These are phyloP conservation scores for Mycena capillaripes DNA, from an alignment of 768 basidiomycete genomes.

Conservation along the genomic window DNA sequence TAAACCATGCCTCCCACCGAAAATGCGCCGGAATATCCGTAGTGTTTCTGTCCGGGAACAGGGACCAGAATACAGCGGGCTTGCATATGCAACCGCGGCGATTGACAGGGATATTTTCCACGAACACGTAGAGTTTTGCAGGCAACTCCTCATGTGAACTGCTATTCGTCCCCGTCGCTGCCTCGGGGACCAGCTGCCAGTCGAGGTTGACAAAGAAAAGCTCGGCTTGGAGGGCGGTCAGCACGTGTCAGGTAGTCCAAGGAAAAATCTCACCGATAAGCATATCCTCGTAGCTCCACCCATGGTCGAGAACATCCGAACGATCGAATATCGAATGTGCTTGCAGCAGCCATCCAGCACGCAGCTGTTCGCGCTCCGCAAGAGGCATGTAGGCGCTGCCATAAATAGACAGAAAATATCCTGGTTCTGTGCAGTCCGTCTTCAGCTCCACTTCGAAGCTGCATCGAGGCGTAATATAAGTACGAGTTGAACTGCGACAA, in stretches of 20 bases:
- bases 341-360: constrained; percentile 5
- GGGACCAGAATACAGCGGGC: constrained; percentile 8
- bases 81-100: background rate
- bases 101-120: background rate
- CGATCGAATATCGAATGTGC: background rate
- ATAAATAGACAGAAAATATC: constrained; percentile 13
- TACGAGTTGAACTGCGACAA: too few species aligned
- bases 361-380: background rate
- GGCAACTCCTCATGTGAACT: background rate
- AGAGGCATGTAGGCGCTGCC: constrained; percentile 15
- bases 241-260: background rate
- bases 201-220: constrained; percentile 20
- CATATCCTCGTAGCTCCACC: constrained; percentile 11
- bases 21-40: background rate
- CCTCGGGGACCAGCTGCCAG: background rate
- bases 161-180: background rate
- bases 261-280: background rate
- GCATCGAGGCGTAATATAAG: background rate
- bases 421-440: background rate
- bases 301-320: background rate
- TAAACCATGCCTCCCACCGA: background rate
- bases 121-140: background rate
- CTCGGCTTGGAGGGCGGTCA: background rate
- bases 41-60: background rate
- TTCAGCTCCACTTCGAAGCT: constrained; percentile 13